Evolutionary conservation across 805 yeast species (phyloP), one percentile per base, ranked within the genome.

Genomic region (Starmerella davenportii): DNA sequence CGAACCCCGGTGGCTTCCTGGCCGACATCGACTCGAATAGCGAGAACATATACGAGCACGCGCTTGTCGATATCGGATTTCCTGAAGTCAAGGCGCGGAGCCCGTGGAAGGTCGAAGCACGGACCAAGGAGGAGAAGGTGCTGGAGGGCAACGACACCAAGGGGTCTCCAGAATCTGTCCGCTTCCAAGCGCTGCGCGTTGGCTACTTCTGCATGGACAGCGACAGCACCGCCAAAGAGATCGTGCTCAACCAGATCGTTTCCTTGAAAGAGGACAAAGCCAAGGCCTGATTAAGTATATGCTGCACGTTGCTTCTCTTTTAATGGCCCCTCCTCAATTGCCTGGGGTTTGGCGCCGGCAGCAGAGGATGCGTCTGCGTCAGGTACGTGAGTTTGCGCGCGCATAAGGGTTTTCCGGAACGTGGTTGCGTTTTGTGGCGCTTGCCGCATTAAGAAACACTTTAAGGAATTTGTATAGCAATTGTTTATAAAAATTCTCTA

Each of bases 151-250:
- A 69, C 43, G 60, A 60, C 30, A 67, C 67, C 25, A 61, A 66
- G 45, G 60, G 68, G 17, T 69, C 72, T 3, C 71, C 74, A 34
- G 93, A 85, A 58, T 70, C 85, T n/a, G 82, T 80, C 24, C 73
- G 98, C 60, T 90, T 90, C 82, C 98, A 90, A 65, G 98, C 94
- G 23, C 70, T 90, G 60, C 74, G 98, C 63, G 87, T 81, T 34
- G 98, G 98, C 23, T 90, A 90, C 61, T 90, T 84, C 71, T 76
- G 94, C 54, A 58, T 82, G 57, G 98, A 90, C 57, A 71, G 69
- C 49, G 95, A 87, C 46, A 62, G 80, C 40, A 61, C 66, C 8
- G 66, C 62, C 16, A 76, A 70, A 21, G 66, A 63, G 42, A 61
- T 85, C 46, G 68, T 90, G 25, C 65, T 90, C 56, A 90, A 90